Conservation (phyloP, 2,329 filamentous ascomycete genomes). For the Colletotrichum spinosum region DNA sequence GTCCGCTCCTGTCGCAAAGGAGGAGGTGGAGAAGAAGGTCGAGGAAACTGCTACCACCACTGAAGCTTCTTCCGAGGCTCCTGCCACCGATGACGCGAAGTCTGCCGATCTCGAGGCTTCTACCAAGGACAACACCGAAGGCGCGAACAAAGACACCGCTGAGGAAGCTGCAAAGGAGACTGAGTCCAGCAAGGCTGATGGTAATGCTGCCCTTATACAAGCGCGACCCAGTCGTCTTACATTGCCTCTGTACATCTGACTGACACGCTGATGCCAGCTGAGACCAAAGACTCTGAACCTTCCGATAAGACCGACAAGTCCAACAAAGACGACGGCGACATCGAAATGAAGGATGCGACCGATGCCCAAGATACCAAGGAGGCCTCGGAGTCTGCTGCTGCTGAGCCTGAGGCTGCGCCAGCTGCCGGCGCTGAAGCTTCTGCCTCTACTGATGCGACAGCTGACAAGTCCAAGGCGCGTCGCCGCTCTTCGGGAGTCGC, state of each 20-base stretch:
- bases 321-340: conserved; percentile 54
- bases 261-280: conserved; percentile 35
- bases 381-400: conserved; percentile 44
- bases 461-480: conserved; percentile 61
- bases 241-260: conserved; percentile 9
- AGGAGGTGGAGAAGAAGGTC: conserved; percentile 45
- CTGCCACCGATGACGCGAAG: conserved; percentile 41
- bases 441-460: conserved; percentile 46
- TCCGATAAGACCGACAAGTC: conserved; percentile 47
- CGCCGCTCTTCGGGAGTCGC: conserved; percentile 80
- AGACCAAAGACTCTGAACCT: conserved; percentile 44
- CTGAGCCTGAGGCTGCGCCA: conserved; percentile 41
- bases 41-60: conserved; percentile 48
- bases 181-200: conserved; percentile 45
- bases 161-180: too few relatives aligned
- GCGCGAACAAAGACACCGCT: conserved; percentile 29
- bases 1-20: conserved; percentile 34
- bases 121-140: conserved; percentile 41
- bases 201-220: conserved; percentile 38
- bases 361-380: conserved; percentile 58
- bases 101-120: conserved; percentile 41
- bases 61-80: conserved; percentile 43
- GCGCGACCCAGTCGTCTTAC: too few relatives aligned
- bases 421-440: conserved; percentile 42
- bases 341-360: conserved; percentile 79